Evolutionary conservation across 257 asterid species (phyloP).

Genomic region (Echium plantagineum): DNA sequence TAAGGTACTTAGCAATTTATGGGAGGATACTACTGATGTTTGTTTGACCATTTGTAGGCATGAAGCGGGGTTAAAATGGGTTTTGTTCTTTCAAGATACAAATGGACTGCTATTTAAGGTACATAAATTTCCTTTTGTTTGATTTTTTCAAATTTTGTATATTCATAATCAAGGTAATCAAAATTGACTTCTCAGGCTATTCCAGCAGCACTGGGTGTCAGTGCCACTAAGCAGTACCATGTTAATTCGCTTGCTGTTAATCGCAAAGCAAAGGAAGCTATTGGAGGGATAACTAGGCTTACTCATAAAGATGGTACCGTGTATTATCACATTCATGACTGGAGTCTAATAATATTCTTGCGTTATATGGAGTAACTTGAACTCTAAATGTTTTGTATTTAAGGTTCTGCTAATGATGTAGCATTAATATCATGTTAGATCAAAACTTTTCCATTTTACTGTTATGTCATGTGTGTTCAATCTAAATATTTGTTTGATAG

Average conservation of each 20-base stretch:
- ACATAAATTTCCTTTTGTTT: slow-evolving; percentile 10
- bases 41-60: slow-evolving; percentile 37
- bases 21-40: slow-evolving; percentile 3
- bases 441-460: too few relatives aligned
- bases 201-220: slow-evolving; percentile 92
- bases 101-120: slow-evolving; percentile 98
- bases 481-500: too few relatives aligned
- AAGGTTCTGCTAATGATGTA: neutral
- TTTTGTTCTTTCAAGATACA: slow-evolving; percentile 92
- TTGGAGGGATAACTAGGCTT: slow-evolving; percentile 91
- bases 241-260: slow-evolving; percentile 98
- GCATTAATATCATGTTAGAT: too few relatives aligned
- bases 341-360: neutral
- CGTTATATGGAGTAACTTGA: neutral
- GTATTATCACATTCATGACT: neutral
- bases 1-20: neutral
- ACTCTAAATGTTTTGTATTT: neutral
- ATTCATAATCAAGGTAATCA: neutral
- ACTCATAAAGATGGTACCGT: slow-evolving; percentile 78
- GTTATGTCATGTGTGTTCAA: too few relatives aligned
- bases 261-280: slow-evolving; percentile 98
- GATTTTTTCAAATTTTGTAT: neutral
- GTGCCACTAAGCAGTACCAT: slow-evolving; percentile 71
- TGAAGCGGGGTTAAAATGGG: slow-evolving; percentile 84
- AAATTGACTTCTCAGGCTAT: slow-evolving; percentile 47